phyloP scores from a whole-genome alignment of 164 flowering plant genomes.

The Nelumbo lutea region DNA sequence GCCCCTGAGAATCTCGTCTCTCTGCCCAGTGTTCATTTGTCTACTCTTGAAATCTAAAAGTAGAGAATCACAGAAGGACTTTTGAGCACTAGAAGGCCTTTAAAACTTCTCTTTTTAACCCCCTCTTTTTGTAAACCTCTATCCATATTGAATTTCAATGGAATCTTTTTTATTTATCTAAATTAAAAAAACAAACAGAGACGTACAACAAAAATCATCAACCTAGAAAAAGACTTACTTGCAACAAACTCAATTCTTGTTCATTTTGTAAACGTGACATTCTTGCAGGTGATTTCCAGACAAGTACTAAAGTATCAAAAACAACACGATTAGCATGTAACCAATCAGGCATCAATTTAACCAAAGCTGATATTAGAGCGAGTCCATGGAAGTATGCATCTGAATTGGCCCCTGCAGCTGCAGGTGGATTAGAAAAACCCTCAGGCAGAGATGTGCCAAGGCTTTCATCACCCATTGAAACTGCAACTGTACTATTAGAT shows the following conservation, averaged over 20 bases:
- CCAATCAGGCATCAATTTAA: slow-evolving; percentile 92
- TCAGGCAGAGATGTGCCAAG: slow-evolving; percentile 37
- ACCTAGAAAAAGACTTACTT: slow-evolving; percentile 43
- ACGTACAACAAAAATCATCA: neutral
- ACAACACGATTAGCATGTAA: slow-evolving; percentile 71
- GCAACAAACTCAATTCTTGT: slow-evolving; percentile 83
- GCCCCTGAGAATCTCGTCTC: no score
- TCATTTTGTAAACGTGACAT: slow-evolving; percentile 82
- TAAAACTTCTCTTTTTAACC: no score
- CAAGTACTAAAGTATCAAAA: slow-evolving; percentile 78
- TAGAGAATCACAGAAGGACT: no score
- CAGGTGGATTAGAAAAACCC: slow-evolving; percentile 26
- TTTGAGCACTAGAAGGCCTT: no score
- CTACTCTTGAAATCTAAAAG: no score
- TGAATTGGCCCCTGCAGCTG: slow-evolving; percentile 31
- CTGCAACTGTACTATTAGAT: slow-evolving; percentile 33
- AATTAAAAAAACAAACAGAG: no score
- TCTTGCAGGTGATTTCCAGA: slow-evolving; percentile 97
- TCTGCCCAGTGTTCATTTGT: no score
- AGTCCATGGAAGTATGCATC: slow-evolving; percentile 97
- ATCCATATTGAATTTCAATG: no score
- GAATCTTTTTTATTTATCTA: no score
- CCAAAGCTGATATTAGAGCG: slow-evolving; percentile 70
- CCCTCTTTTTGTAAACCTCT: no score
- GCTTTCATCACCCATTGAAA: slow-evolving; percentile 48